Evolutionary conservation across 352 stramenopile species (phyloP), one percentile per base, ranked within the genome.

Genomic region (Phytophthora palmivora): DNA sequence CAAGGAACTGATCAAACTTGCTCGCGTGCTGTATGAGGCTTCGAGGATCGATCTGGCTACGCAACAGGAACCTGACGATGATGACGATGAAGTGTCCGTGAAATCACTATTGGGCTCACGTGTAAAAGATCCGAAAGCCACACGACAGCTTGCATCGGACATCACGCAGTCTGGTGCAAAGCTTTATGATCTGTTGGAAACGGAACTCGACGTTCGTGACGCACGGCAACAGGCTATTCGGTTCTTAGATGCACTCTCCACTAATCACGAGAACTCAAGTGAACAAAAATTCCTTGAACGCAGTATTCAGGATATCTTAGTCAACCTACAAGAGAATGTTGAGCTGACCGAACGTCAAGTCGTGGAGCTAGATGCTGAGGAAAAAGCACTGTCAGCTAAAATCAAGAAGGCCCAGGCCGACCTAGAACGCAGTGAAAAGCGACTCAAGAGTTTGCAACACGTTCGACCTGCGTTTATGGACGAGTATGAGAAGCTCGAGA

Each of bases 401-500:
- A 98, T 98, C 68, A 96, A 96, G 66, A 98, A 98, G 70, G 87
- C 92, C 22, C 84, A 97, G 58, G 88, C 84, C n/a, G 96, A 99
- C 55, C 77, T 99, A 0, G 95, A 99, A 58, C 90, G 96, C 32
- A 97, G 85, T 61, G 91, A 98, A 49, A 99, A 99, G 78, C 82
- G 96, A 0, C 78, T 99, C 46, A 95, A 94, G 71, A 88, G 88
- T 47, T 70, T 97, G 53, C 87, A 98, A 58, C 89, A 94, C 58
- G 92, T 98, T 54, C 79, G 95, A 3, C 96, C 96, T 33, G 88
- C 95, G 30, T 99, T 98, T 63, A 98, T 98, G 90, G 96, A 99
- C 74, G 97, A 99, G 73, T 98, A 98, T 55, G 96, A 99, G 58
- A 97, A 98, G 76, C 84, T 99, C 15, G 96, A 99, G 77, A 89